A percentile compares a stretch with the other conserved stretches of the same genome.
These are phyloP conservation scores for Pinus albicaulis DNA, from an alignment of 75 land plant species.

Conservation along the genomic window DNA sequence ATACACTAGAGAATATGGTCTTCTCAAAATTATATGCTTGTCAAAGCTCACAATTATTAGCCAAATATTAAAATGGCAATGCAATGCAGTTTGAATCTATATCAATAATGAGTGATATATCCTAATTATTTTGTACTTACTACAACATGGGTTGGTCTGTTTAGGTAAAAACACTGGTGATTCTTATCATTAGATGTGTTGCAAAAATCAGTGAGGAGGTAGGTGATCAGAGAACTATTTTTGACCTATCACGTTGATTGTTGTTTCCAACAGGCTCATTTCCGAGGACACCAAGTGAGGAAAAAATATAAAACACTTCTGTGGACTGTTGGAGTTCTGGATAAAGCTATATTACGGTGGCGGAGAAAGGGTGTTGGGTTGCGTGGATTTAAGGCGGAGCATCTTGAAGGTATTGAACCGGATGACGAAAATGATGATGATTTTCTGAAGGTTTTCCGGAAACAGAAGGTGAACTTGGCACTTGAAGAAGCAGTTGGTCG, in stretches of 20 bases:
- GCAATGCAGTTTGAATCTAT: too few species aligned
- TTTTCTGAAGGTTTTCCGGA: constrained; percentile 69
- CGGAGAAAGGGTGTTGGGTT: constrained; percentile 79
- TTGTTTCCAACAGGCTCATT: constrained; percentile 64
- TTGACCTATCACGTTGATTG: background rate
- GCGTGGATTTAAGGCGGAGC: constrained; percentile 66
- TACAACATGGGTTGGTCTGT: too few species aligned
- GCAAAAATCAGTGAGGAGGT: too few species aligned
- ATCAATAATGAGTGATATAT: too few species aligned
- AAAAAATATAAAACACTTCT: constrained; percentile 72
- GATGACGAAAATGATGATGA: constrained; percentile 62
- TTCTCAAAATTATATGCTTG: too few species aligned
- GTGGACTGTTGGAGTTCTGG: constrained; percentile 86
- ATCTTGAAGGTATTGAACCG: constrained; percentile 18
- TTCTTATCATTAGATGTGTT: too few species aligned
- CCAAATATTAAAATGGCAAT: too few species aligned
- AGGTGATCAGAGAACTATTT: background rate
- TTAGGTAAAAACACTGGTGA: too few species aligned
- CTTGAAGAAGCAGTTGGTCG: constrained; percentile 69
- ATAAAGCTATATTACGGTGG: constrained; percentile 88
- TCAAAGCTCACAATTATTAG: too few species aligned
- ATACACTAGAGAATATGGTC: too few species aligned
- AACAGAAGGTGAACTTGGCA: constrained; percentile 60
- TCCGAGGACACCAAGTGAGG: constrained; percentile 91
- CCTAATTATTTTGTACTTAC: too few species aligned